Base-by-base conservation (phyloP, 2,329 filamentous ascomycete genomes). In the Botrytis fragariae region DNA sequence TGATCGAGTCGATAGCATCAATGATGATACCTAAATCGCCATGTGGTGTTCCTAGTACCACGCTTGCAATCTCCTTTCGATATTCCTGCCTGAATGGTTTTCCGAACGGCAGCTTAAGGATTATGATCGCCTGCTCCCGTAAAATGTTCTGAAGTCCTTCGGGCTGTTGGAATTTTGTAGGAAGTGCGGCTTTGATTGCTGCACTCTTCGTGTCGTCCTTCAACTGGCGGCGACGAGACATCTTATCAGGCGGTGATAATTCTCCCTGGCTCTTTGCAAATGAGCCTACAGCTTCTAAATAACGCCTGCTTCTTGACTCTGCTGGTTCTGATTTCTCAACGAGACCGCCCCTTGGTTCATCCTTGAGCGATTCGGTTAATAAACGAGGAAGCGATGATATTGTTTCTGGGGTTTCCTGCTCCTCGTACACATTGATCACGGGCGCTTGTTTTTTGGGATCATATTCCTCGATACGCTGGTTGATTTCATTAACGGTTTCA, bases 11-110 rank as follows among this genome's bases (percentile, higher is more conserved):
- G n/a, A 91, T 86, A 1, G 93, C 92, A 80, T 95, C 90, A 69
- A 92, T 83, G 77, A 94, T 91, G 25, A 92, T 84, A 44, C 88
- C 88, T 1, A 89, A 84, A 79, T 92, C 90, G 4, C 91, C 92
- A 79, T 92, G 90, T 0, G 94, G 94, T 0, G 87, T 84, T 45
- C 94, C 94, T 32, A 96, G 86, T 6, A 97, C 88, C 20, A 92
- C 88, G 3, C 88, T 86, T 1, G 87, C 87, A 39, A 94, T 86
- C 51, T 88, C 89, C 42, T 89, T 88, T 20, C 86, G 84, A 80
- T 94, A 93, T 6, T 89, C 87, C 77, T 92, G 89, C 37, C 91
- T 89, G 81, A 98, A 93, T 0, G 92, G 86, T 74, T 84, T 85
- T 16, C 93, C 93, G 1, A 93, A 85, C 83, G 4, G 87, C 87